Percentiles rank a stretch among this genome's conserved stretches.
Evolutionary conservation across 306 rosid species (phyloP).

Genomic region (Cucumis cinereus): DNA sequence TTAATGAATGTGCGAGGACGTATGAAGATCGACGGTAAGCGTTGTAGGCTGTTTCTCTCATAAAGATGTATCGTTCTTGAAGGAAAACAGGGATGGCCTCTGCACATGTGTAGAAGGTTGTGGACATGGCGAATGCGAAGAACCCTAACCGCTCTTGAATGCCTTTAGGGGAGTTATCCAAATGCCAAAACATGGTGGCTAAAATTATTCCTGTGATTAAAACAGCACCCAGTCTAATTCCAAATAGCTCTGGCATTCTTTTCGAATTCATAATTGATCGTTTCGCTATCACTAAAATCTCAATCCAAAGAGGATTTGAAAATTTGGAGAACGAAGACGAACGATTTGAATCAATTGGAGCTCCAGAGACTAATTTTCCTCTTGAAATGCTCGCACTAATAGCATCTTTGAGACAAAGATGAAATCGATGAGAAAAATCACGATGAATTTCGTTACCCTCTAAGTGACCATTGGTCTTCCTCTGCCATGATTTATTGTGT

Average conservation of each 20-base stretch:
- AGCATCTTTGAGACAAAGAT: conserved; percentile 54
- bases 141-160: conserved; percentile 67
- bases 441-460: background rate
- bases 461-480: background rate
- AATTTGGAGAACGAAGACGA: conserved; percentile 41
- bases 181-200: conserved; percentile 60
- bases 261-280: conserved; percentile 54
- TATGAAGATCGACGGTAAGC: conserved; percentile 91
- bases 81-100: conserved; percentile 79
- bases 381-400: conserved; percentile 62
- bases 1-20: conserved; percentile 55
- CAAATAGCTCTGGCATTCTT: conserved; percentile 74
- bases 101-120: conserved; percentile 84
- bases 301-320: conserved; percentile 73
- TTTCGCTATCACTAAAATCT: conserved; percentile 46
- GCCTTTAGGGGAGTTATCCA: conserved; percentile 70
- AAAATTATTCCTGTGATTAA: conserved; percentile 55
- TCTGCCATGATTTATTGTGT: conserved; percentile 65
- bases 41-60: conserved; percentile 87
- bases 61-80: conserved; percentile 94
- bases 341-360: conserved; percentile 25
- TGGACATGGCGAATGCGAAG: conserved; percentile 91
- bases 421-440: background rate
- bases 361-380: conserved; percentile 73
- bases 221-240: conserved; percentile 67